Conservation (phyloP, 2,329 filamentous ascomycete genomes). For the Fusarium hostae region DNA sequence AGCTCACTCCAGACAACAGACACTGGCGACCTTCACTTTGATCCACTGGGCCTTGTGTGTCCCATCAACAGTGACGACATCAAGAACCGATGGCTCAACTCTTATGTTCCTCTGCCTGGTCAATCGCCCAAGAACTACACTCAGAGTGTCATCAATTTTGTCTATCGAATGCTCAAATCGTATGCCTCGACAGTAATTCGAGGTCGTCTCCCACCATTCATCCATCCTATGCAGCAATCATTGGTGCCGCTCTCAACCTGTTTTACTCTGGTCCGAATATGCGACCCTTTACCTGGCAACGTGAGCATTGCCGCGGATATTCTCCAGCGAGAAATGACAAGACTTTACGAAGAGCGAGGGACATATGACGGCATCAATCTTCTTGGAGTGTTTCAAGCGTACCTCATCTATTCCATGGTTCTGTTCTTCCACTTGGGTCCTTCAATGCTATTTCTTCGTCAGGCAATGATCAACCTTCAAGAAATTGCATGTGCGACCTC, state of each 20-base stretch:
- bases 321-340: slow-evolving; percentile 57
- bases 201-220: slow-evolving; percentile 56
- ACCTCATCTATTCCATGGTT: slow-evolving; percentile 63
- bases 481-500: slow-evolving; percentile 57
- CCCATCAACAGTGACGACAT: slow-evolving; percentile 60
- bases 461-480: slow-evolving; percentile 61
- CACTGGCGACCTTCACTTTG: slow-evolving; percentile 46
- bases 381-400: slow-evolving; percentile 62
- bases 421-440: slow-evolving; percentile 55
- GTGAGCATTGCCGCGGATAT: slow-evolving; percentile 47
- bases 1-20: background rate
- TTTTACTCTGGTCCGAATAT: slow-evolving; percentile 54
- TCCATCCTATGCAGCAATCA: slow-evolving; percentile 54
- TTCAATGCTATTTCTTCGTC: slow-evolving; percentile 49
- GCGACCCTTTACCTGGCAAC: slow-evolving; percentile 50
- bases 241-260: slow-evolving; percentile 53
- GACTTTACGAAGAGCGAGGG: slow-evolving; percentile 46
- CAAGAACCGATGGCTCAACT: slow-evolving; percentile 60
- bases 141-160: slow-evolving; percentile 50
- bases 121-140: slow-evolving; percentile 57
- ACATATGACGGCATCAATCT: slow-evolving; percentile 45
- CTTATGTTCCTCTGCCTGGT: slow-evolving; percentile 57
- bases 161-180: slow-evolving; percentile 56
- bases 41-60: slow-evolving; percentile 52
- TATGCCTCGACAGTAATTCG: slow-evolving; percentile 53